Evolutionary conservation across 139 green algal species (phyloP), one percentile per base, ranked within the genome.

Genomic region (Coccomyxa sp.): DNA sequence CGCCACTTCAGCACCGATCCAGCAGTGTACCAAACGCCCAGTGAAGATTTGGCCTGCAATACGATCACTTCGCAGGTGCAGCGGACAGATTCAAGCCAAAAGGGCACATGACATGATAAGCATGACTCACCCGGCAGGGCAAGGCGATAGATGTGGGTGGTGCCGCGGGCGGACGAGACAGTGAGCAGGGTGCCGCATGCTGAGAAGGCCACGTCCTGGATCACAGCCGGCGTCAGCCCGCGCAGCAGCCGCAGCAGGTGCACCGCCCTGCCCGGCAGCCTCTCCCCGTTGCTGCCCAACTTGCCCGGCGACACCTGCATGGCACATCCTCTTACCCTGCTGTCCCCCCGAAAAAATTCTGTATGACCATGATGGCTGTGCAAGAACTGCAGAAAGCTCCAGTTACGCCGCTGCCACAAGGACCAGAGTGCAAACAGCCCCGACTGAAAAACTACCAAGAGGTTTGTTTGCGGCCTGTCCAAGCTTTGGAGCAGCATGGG

Each of bases 161-260:
- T 92, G 82, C 70, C 88, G 0, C 85, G 82, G 22, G 79, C 77
- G 68, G 82, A 86, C 73, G 50, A 82, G 34, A 84, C 88, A 0
- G 78, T 78, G 29, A 90, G 74, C 88, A 87, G 88, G 22, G 16
- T 29, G 39, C 74, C 54, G 77, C 92, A 88, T 8, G 77, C 84
- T 0, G 81, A 83, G 39, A 92, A 91, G 3, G 86, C 81, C 34
- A 93, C 74, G 68, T 82, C 83, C 75, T 88, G 77, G 40, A 94
- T 86, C 29, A 90, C 85, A 0, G 88, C 86, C 4, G 90, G 89
- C 14, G 92, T 90, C 27, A 96, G 40, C 10, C 92, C 91, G n/a
- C 88, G 88, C 34, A 90, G 78, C 68, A 96, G 76, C 50, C 88
- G 88, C 78, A 72, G 54, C 24, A 78, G 74, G 54, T 77, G 72